Evolutionary conservation across 805 yeast genomes (phyloP).

Genomic region (Cyberlindnera bimundalis): DNA sequence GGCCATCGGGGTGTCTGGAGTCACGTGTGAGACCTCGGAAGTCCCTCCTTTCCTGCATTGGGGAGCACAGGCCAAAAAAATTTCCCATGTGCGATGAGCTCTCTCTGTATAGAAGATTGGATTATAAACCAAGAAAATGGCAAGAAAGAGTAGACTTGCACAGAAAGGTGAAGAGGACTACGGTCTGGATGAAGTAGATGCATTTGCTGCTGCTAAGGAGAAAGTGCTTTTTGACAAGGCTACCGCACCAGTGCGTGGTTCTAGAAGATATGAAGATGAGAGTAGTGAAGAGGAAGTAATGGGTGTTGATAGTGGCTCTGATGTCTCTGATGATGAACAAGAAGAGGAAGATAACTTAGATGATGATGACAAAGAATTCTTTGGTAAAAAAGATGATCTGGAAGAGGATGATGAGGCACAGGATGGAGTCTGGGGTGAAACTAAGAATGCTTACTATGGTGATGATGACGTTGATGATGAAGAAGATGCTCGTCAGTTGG

Average conservation of each 20-base stretch:
- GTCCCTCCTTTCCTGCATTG: no score
- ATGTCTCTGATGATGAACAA: constrained; percentile 46
- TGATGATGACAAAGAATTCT: constrained; percentile 31
- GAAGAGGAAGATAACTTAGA: constrained; percentile 33
- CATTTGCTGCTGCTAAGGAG: constrained; percentile 59
- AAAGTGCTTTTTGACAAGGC: constrained; percentile 55
- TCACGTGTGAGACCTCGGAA: no score
- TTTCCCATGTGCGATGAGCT: constrained; percentile 11
- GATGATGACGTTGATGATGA: constrained; percentile 55
- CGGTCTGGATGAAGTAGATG: constrained; percentile 66
- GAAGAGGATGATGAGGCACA: constrained; percentile 32
- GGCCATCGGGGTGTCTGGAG: no score
- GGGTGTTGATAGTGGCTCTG: constrained; percentile 35
- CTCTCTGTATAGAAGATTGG: not conserved
- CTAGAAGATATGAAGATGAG: constrained; percentile 40
- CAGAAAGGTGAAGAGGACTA: constrained; percentile 31
- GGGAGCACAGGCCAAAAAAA: no score
- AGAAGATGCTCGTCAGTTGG: constrained; percentile 72
- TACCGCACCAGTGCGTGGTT: constrained; percentile 36
- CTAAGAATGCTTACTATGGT: constrained; percentile 47
- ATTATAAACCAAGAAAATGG: constrained; percentile 10
- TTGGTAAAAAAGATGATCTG: constrained; percentile 30
- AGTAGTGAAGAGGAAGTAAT: constrained; percentile 50
- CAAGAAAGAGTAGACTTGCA: constrained; percentile 15
- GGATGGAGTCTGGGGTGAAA: constrained; percentile 46